phyloP scores from a whole-genome alignment of 2,329 filamentous ascomycete genomes.

The Trichoderma sp. region DNA sequence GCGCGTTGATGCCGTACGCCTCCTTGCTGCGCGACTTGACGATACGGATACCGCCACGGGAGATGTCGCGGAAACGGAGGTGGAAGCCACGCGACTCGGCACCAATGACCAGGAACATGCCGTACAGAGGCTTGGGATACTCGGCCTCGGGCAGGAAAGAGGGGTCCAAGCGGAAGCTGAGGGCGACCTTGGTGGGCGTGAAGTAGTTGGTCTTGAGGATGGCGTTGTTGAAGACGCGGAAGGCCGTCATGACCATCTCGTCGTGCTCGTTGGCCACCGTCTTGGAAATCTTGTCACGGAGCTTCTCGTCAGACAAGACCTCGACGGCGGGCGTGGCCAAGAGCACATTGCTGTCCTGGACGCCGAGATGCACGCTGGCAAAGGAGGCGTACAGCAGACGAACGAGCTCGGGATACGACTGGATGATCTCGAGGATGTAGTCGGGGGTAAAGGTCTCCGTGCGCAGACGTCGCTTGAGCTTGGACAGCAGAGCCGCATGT shows the following conservation, averaged over 20 bases:
- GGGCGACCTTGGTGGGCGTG: slow-evolving; percentile 95
- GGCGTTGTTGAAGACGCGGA: slow-evolving; percentile 91
- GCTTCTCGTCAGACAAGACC: slow-evolving; percentile 72
- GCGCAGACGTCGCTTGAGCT: slow-evolving; percentile 91
- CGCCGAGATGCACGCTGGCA: slow-evolving; percentile 76
- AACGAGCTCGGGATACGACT: slow-evolving; percentile 83
- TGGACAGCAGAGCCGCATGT: slow-evolving; percentile 84
- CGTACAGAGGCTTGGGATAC: slow-evolving; percentile 90
- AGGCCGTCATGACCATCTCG: slow-evolving; percentile 96
- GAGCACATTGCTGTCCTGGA: slow-evolving; percentile 48
- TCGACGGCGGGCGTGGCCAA: slow-evolving; percentile 61
- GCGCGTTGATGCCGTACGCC: slow-evolving; percentile 92
- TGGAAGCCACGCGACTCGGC: slow-evolving; percentile 98
- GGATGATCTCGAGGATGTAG: slow-evolving; percentile 97
- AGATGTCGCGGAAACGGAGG: slow-evolving; percentile 94
- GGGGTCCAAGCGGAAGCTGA: slow-evolving; percentile 93
- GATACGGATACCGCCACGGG: slow-evolving; percentile 95
- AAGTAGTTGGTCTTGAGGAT: slow-evolving; percentile 97
- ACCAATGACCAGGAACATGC: slow-evolving; percentile 98
- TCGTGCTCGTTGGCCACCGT: slow-evolving; percentile 93
- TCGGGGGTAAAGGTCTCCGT: slow-evolving; percentile 97
- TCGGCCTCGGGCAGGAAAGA: slow-evolving; percentile 86
- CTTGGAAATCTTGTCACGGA: slow-evolving; percentile 76
- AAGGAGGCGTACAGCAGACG: slow-evolving; percentile 89
- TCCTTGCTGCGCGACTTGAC: slow-evolving; percentile 98